These are phyloP conservation scores for Corylus heterophylla DNA, from an alignment of 306 rosid species.

Conservation along the genomic window DNA sequence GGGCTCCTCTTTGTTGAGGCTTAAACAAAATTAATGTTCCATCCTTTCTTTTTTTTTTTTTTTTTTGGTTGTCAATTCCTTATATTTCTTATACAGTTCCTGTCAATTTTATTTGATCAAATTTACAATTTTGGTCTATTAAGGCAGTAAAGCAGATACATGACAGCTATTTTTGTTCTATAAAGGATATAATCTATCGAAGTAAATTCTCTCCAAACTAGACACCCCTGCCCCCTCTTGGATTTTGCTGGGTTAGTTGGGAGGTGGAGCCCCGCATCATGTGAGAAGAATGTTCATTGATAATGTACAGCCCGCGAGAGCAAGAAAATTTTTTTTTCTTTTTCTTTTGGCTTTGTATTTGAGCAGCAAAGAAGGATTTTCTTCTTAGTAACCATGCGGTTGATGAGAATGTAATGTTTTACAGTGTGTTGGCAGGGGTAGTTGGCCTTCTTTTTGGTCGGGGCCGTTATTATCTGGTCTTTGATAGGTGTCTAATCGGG, in stretches of 20 bases:
- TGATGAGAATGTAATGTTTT: slow-evolving; percentile 16
- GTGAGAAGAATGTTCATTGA: slow-evolving; percentile 29
- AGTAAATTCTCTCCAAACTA: slow-evolving; percentile 36
- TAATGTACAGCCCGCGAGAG: slow-evolving; percentile 54
- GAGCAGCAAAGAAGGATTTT: slow-evolving; percentile 1
- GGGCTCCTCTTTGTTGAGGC: slow-evolving; percentile 57
- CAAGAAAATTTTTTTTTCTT: too few species aligned
- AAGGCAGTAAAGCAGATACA: slow-evolving; percentile 21
- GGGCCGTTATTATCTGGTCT: too few species aligned
- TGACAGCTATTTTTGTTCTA: slow-evolving; percentile 22
- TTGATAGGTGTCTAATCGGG: slow-evolving; percentile 36
- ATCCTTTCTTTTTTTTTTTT: slow-evolving; percentile 14
- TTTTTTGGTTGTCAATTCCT: slow-evolving; percentile 15
- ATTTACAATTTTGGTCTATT: slow-evolving; percentile 20
- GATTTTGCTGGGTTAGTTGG: slow-evolving; percentile 40
- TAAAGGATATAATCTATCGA: slow-evolving; percentile 20
- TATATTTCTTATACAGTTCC: slow-evolving; percentile 1
- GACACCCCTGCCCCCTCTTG: slow-evolving; percentile 46
- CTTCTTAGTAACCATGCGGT: slow-evolving; percentile 1
- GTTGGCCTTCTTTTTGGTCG: slow-evolving; percentile 10
- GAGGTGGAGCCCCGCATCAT: slow-evolving; percentile 37
- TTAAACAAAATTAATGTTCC: slow-evolving; percentile 12
- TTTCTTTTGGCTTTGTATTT: not conserved
- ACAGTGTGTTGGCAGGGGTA: not conserved
- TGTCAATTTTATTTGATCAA: not conserved